Evolutionary conservation across 2,329 filamentous ascomycete genomes (phyloP).

Genomic region (Rutstroemia sp.): DNA sequence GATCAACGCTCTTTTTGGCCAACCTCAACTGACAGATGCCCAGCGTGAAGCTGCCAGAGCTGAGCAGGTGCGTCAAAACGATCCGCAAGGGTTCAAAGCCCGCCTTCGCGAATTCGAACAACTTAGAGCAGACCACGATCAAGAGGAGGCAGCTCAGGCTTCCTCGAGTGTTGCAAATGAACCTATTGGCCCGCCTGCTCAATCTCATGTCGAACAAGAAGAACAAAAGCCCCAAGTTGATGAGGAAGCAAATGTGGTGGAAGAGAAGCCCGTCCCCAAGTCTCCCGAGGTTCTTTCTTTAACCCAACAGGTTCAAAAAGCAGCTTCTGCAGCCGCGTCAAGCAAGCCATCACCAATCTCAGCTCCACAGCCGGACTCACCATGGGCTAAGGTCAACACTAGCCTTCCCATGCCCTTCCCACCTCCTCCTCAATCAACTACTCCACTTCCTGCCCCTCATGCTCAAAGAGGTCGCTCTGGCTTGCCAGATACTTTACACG

Average conservation of each 20-base stretch:
- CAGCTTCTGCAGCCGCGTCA: conserved; percentile 37
- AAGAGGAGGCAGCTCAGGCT: conserved; percentile 33
- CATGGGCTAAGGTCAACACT: conserved; percentile 52
- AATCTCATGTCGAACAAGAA: conserved; percentile 15
- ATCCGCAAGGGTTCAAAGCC: conserved; percentile 49
- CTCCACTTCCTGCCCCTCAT: conserved; percentile 79
- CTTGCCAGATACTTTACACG: conserved; percentile 64
- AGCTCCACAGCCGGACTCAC: conserved; percentile 37
- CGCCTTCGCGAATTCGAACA: conserved; percentile 80
- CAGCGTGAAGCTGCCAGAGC: conserved; percentile 50
- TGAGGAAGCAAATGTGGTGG: conserved; percentile 5
- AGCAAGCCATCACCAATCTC: conserved; percentile 49
- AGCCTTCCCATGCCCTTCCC: conserved; percentile 73
- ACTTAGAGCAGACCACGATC: conserved; percentile 65
- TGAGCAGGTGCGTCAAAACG: conserved; percentile 55
- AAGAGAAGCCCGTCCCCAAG: conserved; percentile 15
- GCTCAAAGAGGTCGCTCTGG: conserved; percentile 80
- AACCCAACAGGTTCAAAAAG: conserved; percentile 74
- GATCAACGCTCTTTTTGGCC: conserved; percentile 25
- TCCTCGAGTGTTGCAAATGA: conserved; percentile 29
- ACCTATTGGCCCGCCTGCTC: conserved; percentile 21
- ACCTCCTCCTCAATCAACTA: conserved; percentile 61
- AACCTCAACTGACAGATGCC: conserved; percentile 16
- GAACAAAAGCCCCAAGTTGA: conserved; percentile 12
- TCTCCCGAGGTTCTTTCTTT: conserved; percentile 56